Evolutionary conservation across 805 yeast genomes (phyloP).

Genomic region (Priceomyces carsonii): DNA sequence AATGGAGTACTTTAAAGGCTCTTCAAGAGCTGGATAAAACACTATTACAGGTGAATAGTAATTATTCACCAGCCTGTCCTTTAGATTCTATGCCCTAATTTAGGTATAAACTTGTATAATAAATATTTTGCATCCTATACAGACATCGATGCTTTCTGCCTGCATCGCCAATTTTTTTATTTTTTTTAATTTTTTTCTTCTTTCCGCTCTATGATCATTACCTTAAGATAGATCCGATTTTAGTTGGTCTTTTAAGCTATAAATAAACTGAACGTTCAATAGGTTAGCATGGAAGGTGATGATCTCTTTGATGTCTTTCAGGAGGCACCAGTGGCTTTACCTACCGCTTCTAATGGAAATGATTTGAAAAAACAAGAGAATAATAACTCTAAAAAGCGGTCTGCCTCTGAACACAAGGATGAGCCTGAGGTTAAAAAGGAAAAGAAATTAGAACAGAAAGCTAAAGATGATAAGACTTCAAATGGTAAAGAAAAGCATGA

Average conservation of each 20-base stretch:
- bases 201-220: too few relatives aligned
- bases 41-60: neutral
- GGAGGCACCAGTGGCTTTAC: conserved; percentile 48
- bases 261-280: too few relatives aligned
- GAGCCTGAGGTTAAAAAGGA: conserved; percentile 23
- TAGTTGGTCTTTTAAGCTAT: too few relatives aligned
- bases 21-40: conserved; percentile 23
- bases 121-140: too few relatives aligned
- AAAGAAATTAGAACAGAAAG: conserved; percentile 20
- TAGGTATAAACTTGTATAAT: too few relatives aligned
- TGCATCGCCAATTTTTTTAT: too few relatives aligned
- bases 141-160: too few relatives aligned
- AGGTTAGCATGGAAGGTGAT: too few relatives aligned
- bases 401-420: conserved; percentile 17
- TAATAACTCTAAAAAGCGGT: conserved; percentile 14
- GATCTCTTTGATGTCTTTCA: conserved; percentile 65
- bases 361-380: conserved; percentile 9
- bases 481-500: conserved; percentile 36
- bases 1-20: conserved; percentile 56
- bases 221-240: too few relatives aligned
- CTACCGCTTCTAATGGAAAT: conserved; percentile 19
- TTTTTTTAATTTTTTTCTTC: too few relatives aligned
- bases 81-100: too few relatives aligned
- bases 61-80: neutral
- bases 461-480: conserved; percentile 8